A percentile compares a stretch with the other conserved stretches of the same genome.
Evolutionary conservation across 495 filamentous ascomycete species (phyloP).

Genomic region (Tuber borchii): DNA sequence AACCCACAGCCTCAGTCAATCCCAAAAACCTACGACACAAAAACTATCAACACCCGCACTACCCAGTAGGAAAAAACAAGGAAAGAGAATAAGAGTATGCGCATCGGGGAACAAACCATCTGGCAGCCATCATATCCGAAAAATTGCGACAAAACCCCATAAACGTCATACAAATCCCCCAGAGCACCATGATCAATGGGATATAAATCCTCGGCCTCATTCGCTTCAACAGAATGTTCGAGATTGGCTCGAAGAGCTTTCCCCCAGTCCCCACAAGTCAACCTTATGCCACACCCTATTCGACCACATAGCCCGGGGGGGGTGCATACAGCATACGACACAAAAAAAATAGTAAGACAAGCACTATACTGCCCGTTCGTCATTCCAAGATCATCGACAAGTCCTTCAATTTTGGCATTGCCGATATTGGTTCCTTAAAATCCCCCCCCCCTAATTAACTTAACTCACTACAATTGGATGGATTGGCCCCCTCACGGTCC

Average conservation of each 20-base stretch:
- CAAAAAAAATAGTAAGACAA: conserved; percentile 79
- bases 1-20: conserved; percentile 78
- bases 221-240: conserved; percentile 79
- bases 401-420: conserved; percentile 76
- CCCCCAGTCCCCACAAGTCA: conserved; percentile 13
- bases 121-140: conserved; percentile 69
- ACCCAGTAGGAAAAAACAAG: neutral
- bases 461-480: neutral
- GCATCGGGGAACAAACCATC: conserved; percentile 48
- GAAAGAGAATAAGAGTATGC: neutral
- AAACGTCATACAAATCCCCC: conserved; percentile 73
- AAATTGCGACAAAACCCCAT: conserved; percentile 81
- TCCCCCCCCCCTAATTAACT: neutral
- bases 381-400: conserved; percentile 60
- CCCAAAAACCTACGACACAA: conserved; percentile 57
- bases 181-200: conserved; percentile 43
- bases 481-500: conserved; percentile 51
- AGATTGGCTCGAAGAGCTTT: conserved; percentile 69
- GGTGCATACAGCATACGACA: conserved; percentile 60
- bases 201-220: conserved; percentile 67
- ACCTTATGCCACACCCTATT: neutral
- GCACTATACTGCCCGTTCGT: conserved; percentile 66
- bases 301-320: neutral
- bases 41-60: neutral
- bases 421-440: conserved; percentile 60